Evolutionary conservation across 495 filamentous ascomycete genomes (phyloP).

Genomic region (Tuber umbilicatum): DNA sequence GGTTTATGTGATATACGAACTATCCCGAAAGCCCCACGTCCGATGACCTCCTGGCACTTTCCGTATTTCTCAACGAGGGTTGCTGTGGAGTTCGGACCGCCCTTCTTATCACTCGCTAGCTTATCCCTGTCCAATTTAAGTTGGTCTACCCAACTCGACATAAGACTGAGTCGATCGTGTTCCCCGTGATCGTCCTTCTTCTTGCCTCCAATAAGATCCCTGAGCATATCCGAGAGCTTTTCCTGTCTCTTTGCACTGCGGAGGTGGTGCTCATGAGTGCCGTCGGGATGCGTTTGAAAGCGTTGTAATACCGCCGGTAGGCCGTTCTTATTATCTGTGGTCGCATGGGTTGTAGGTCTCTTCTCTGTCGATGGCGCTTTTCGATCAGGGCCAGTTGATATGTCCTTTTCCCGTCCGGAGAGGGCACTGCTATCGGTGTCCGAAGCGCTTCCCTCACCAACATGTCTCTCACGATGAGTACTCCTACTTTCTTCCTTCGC

Average conservation of each 20-base stretch:
- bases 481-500: constrained; percentile 22
- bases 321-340: constrained; percentile 22
- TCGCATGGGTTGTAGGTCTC: constrained; percentile 26
- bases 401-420: constrained; percentile 26
- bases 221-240: constrained; percentile 87
- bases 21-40: constrained; percentile 95
- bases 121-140: constrained; percentile 75
- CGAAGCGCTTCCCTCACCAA: constrained; percentile 31
- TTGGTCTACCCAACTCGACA: constrained; percentile 94
- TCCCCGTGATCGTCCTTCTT: constrained; percentile 68
- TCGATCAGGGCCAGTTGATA: constrained; percentile 30
- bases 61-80: constrained; percentile 94
- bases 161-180: constrained; percentile 73
- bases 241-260: constrained; percentile 85
- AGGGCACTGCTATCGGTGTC: constrained; percentile 38
- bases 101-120: constrained; percentile 67
- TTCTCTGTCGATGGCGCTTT: constrained; percentile 29
- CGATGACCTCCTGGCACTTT: constrained; percentile 96
- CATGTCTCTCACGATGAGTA: constrained; percentile 20
- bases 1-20: constrained; percentile 98
- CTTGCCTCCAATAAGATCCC: constrained; percentile 68
- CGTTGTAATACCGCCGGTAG: constrained; percentile 46
- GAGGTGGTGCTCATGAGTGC: constrained; percentile 77
- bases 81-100: constrained; percentile 65
- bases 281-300: constrained; percentile 57